Evolutionary conservation across 805 yeast species (phyloP), one percentile per base, ranked within the genome.

Genomic region (Kockiozyma suomiensis): DNA sequence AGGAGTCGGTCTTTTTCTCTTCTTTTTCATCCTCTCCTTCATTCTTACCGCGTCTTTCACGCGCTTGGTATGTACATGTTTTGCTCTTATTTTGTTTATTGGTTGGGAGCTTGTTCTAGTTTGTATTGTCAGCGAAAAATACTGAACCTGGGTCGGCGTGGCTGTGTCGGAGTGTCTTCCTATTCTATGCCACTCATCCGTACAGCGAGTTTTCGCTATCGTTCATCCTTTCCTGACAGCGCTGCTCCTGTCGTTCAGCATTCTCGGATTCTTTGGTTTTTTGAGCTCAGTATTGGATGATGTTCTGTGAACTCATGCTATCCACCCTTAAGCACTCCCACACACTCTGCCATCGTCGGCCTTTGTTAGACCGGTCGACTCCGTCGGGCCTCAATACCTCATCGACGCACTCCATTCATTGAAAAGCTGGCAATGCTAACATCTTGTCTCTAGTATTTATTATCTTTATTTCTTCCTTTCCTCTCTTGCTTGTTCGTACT

Each of bases 31-130:
- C 51, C 41, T 19, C 26, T 35, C 23, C 51, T 17, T 35, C 41
- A 7, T 15, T 48, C 19, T 4, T 15, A 17, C 28, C 51, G 51
- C 51, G 51, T 32, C 41, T 17, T 8, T 48, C 28, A 23, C 51
- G 51, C 42, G 51, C 28, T 37, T 48, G 51, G 51, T 48, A 48
- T 48, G 51, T 48, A 8, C 7, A 23, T 4, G 12, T 23, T 25
- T 4, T 10, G 21, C 13, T 17, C 12, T 33, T 48, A 7, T 32
- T 4, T 17, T 32, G 51, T 15, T 48, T 15, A 1, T 33, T 32
- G 28, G 26, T 1, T n/a, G n/a, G 41, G n/a, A 8, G 25, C 25
- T 21, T n/a, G 42, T 48, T 10, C 28, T n/a, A n/a, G n/a, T n/a
- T n/a, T 33, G 25, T 43, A 15, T 21, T 43, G 21, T 43, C 30